Base-by-base conservation (phyloP, 441 rosid genomes). In the Pelargonium australe region DNA sequence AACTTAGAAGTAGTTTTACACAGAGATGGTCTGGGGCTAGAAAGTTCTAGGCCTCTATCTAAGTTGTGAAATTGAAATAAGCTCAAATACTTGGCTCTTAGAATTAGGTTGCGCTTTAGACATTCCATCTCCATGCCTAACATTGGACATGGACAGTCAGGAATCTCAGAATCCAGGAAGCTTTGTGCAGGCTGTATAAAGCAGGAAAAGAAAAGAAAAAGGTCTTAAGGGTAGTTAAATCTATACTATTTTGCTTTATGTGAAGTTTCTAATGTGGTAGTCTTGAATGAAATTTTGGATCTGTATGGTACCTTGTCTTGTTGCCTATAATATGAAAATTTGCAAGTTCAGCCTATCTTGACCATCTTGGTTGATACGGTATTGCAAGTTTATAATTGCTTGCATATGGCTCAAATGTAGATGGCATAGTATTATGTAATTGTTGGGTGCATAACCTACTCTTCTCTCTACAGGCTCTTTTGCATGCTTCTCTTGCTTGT, bases 401-500 rank as follows among this genome's bases (percentile, higher is more conserved):
- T 14, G 23, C 5, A 51, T n/a, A 51, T 51, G 6, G 61, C 19
- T 16, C 20, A 55, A 55, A 6, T 55, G 61, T 55, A 7, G 61
- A 55, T 16, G 2, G 7, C 7, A 16, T 6, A 6, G 61, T 55
- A 9, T 55, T 55, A 55, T 55, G 4, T 55, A 55, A 55, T 55
- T 16, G 40, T 49, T 74, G 63, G 65, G 58, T 63, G 25, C 47
- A 23, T 55, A 66, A 45, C 43, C 28, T 68, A 14, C 44, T 63
- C 6, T 60, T 72, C 63, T 62, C 17, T 68, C 16, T 74, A 64
- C 70, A 71, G 79, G 79, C 79, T 12, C 79, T 76, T 71, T 28
- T 76, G 41, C 79, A 76, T 67, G 72, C 79, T 41, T 76, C 79
- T 3, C 72, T 76, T 67, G 11, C 5, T 47, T 9, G 69, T 53